phyloP scores from a whole-genome alignment of 2,329 filamentous ascomycete genomes.

The Alternaria brassicae region DNA sequence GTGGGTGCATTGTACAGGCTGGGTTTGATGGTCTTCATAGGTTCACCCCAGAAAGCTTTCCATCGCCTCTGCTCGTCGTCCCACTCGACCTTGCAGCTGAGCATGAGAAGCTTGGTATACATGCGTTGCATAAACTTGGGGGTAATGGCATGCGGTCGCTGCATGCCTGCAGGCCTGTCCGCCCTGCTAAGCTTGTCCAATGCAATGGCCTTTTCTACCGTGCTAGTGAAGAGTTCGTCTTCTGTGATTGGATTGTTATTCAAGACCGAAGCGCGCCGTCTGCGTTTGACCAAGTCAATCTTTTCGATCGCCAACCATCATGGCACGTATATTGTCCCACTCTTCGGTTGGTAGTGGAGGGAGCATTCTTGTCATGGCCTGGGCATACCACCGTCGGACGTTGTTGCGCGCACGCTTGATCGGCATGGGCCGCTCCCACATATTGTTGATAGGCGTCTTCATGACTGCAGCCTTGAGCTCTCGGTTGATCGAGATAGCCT shows the following conservation, averaged over 20 bases:
- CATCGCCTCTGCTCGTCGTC: conserved; percentile 39
- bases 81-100: conserved; percentile 54
- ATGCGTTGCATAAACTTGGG: conserved; percentile 56
- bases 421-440: conserved; percentile 57
- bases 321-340: conserved; percentile 53
- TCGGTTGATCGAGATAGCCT: conserved; percentile 26
- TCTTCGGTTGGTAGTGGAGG: conserved; percentile 56
- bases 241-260: neutral
- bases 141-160: conserved; percentile 50
- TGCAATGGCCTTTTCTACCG: conserved; percentile 28
- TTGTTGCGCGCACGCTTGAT: conserved; percentile 54
- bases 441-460: conserved; percentile 54
- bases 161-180: conserved; percentile 29
- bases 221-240: conserved; percentile 8
- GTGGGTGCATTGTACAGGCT: conserved; percentile 25
- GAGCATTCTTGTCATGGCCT: conserved; percentile 51
- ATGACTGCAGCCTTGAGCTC: conserved; percentile 35
- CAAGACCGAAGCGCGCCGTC: conserved; percentile 18
- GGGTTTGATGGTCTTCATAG: conserved; percentile 16
- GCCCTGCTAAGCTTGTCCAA: conserved; percentile 38
- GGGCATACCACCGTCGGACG: conserved; percentile 54
- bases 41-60: conserved; percentile 36
- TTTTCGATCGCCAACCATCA: conserved; percentile 48
- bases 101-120: conserved; percentile 52
- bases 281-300: conserved; percentile 32